These are phyloP conservation scores for Diaporthe ampelina DNA, from an alignment of 2,329 filamentous ascomycete species.

Conservation along the genomic window DNA sequence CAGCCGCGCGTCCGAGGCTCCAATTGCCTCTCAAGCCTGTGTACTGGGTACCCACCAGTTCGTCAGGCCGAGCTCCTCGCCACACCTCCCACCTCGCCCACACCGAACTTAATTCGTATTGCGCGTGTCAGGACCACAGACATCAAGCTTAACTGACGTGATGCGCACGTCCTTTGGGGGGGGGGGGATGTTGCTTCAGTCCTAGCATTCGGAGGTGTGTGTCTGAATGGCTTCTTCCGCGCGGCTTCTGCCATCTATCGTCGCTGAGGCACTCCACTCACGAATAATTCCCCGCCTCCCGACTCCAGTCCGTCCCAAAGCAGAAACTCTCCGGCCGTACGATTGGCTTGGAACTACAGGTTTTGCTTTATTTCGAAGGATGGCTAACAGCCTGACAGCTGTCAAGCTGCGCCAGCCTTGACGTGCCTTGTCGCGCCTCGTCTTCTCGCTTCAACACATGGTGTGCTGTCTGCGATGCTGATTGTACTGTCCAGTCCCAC, in stretches of 20 bases:
- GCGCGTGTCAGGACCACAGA: constrained; percentile 32
- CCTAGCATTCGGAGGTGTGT: not conserved
- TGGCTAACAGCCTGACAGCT: constrained; percentile 16
- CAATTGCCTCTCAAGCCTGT: not conserved
- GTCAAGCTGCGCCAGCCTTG: constrained; percentile 8
- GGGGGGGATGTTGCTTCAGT: not conserved
- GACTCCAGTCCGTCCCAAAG: constrained; percentile 13
- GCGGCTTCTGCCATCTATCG: constrained; percentile 4
- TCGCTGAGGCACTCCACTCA: constrained; percentile 16
- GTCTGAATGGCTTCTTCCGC: constrained; percentile 30
- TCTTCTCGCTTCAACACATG: constrained; percentile 9
- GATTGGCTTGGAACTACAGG: not conserved
- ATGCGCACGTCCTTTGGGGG: constrained; percentile 26
- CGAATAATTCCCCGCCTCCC: constrained; percentile 9
- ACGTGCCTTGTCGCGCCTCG: not conserved
- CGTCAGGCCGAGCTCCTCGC: constrained; percentile 22
- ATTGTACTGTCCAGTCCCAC: constrained; percentile 4
- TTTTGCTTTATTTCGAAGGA: not conserved
- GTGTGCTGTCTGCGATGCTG: not conserved
- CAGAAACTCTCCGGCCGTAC: not conserved
- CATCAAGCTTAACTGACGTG: constrained; percentile 35
- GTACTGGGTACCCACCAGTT: constrained; percentile 25
- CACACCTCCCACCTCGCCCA: not conserved
- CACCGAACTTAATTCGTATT: constrained; percentile 31
- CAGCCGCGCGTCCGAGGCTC: constrained; percentile 32